Base-by-base conservation (phyloP, 164 flowering plant species). In the Umbellularia californica region DNA sequence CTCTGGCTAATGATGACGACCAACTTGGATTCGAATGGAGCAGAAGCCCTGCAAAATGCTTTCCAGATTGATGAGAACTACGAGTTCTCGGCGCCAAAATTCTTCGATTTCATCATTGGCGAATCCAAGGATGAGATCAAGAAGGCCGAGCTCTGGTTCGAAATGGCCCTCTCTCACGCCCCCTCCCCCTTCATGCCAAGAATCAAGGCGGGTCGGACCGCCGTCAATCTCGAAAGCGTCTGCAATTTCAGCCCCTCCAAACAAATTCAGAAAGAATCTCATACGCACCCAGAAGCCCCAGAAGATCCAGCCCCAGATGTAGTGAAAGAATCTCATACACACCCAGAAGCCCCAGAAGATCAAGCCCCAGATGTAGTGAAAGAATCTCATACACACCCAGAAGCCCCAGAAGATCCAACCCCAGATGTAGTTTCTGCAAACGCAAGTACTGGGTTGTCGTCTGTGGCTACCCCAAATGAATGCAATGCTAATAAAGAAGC, bases 171-270 rank as follows among this genome's bases (percentile, higher is more conserved):
- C 69, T 78, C 86, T 80, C 82, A 92, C 71, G 96, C 93, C 30
- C 98, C 99, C 33, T 95, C 97, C 14, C 97, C 99, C 72, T 90
- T 87, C 74, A 90, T 95, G 92, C 86, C 89, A 14, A 88, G 83
- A 79, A 90, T 93, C 65, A 93, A 86, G 83, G 75, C 87, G 11
- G 83, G 81, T 47, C 84, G 98, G 81, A 81, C 92, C 1, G 75
- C 88, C 58, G 76, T 90, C 58, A 78, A 79, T 74, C 76, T 88
- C 2, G 91, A 85, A 22, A 80, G 77, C 71, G 76, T 88, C 24
- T 92, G 99, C 72, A 85, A 92, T 81, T 95, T 93, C 70, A 85
- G 80, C 70, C 88, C 90, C 50, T 89, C 84, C 0, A 90, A 88
- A 22, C 75, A 85, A 72, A 28, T 66, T 17, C 81, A 82, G 33